These are phyloP conservation scores for Calendula officinalis DNA, from an alignment of 129 eudicot species.

Conservation along the genomic window DNA sequence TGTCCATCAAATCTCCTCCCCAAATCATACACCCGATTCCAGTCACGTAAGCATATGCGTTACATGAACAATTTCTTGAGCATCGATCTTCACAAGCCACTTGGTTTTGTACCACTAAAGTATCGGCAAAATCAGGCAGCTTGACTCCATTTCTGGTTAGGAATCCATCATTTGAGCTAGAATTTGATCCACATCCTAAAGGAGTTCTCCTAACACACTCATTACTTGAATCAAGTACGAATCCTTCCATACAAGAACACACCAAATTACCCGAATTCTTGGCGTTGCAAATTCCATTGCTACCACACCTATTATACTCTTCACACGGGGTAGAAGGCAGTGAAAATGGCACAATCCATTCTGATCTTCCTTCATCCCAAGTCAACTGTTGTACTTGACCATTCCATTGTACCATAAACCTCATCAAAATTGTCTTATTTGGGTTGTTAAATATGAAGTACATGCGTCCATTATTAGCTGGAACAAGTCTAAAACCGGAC, in stretches of 20 bases:
- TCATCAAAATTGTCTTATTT: conserved; percentile 15
- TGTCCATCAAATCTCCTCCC: conserved; percentile 43
- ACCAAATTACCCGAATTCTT: background rate
- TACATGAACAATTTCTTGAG: conserved; percentile 52
- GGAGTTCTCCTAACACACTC: conserved; percentile 37
- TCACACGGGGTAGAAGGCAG: conserved; percentile 41
- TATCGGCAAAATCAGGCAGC: conserved; percentile 43
- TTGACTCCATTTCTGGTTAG: conserved; percentile 26
- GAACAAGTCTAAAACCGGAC: conserved; percentile 34
- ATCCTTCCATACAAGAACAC: conserved; percentile 52
- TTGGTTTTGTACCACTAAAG: conserved; percentile 1
- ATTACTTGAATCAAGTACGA: conserved; percentile 22
- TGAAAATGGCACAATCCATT: conserved; percentile 28
- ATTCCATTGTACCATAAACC: conserved; percentile 33
- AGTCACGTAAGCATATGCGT: conserved; percentile 41
- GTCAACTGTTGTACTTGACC: conserved; percentile 33
- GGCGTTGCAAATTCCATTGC: conserved; percentile 36
- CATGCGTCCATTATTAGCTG: conserved; percentile 8
- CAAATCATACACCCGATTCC: conserved; percentile 55
- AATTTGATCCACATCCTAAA: conserved; percentile 29
- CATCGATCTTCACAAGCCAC: conserved; percentile 39
- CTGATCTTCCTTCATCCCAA: conserved; percentile 27
- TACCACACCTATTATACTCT: conserved; percentile 46
- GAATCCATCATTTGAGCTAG: conserved; percentile 36
- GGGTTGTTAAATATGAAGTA: conserved; percentile 32